Percentiles rank a stretch among this genome's conserved stretches.
phyloP scores from a whole-genome alignment of 331 rosid genomes.

The Rhamnella rubrinervis region DNA sequence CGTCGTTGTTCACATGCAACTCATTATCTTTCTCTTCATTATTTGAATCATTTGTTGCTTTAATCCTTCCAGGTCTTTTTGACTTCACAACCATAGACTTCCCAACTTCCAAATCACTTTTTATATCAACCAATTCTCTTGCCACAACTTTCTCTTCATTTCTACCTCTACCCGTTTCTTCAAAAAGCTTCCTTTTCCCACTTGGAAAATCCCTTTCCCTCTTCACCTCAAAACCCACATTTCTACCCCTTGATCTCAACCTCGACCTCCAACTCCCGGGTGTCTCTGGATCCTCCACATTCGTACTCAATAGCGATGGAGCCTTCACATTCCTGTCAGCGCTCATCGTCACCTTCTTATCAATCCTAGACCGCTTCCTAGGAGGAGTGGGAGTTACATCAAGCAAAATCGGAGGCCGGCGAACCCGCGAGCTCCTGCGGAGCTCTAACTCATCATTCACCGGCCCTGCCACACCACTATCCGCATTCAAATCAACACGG shows the following conservation, averaged over 20 bases:
- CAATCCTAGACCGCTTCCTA: conserved; percentile 54
- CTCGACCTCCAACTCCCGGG: conserved; percentile 56
- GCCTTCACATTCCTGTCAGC: conserved; percentile 31
- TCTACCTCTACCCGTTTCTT: conserved; percentile 20
- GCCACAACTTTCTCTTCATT: conserved; percentile 25
- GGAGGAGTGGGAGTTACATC: conserved; percentile 76
- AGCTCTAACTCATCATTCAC: conserved; percentile 43
- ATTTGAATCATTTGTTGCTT: conserved; percentile 41
- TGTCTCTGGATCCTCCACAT: conserved; percentile 29
- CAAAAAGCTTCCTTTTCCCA: conserved; percentile 69
- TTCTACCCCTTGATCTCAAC: conserved; percentile 57
- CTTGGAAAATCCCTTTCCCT: conserved; percentile 26
- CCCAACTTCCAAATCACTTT: conserved; percentile 44
- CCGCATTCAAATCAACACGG: conserved; percentile 58
- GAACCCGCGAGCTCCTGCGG: conserved; percentile 76
- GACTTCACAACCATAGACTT: conserved; percentile 52
- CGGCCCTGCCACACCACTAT: conserved; percentile 16
- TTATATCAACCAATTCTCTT: conserved; percentile 32
- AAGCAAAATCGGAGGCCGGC: conserved; percentile 77
- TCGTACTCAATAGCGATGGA: conserved; percentile 23
- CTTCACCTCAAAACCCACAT: conserved; percentile 37
- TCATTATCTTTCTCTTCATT: conserved; percentile 33
- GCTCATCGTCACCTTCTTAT: conserved; percentile 29
- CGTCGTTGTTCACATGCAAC: conserved; percentile 34
- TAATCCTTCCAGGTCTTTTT: conserved; percentile 56